phyloP scores from a whole-genome alignment of 805 yeast genomes.

The Zygotorulaspora danielsina region DNA sequence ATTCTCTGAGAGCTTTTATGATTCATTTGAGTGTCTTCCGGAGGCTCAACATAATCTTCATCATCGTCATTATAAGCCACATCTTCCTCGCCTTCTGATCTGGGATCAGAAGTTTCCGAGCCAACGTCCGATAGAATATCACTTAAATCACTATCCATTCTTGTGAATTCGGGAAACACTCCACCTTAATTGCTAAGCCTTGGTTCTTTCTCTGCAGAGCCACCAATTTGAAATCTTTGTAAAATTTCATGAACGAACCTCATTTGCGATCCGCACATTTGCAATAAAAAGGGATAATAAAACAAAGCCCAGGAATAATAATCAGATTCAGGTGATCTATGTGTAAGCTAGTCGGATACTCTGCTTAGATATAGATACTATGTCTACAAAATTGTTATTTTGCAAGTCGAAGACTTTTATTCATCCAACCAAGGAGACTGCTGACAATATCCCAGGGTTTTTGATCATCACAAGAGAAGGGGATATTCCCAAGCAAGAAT shows the following conservation, averaged over 20 bases:
- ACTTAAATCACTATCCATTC: constrained; percentile 21
- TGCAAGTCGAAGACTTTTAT: constrained; percentile 70
- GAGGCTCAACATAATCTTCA: constrained; percentile 17
- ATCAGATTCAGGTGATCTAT: no score
- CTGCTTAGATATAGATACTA: not conserved
- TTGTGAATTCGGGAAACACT: no score
- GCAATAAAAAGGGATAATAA: constrained; percentile 1
- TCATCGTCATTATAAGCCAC: constrained; percentile 17
- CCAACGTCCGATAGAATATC: constrained; percentile 17
- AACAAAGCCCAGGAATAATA: no score
- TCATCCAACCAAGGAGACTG: constrained; percentile 71
- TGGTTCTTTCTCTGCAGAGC: no score
- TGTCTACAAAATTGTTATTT: constrained; percentile 30
- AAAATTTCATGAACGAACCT: not conserved
- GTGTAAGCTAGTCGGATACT: not conserved
- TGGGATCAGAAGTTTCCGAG: constrained; percentile 16
- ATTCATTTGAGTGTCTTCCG: constrained; percentile 6
- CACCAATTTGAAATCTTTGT: not conserved
- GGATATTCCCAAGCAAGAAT: constrained; percentile 42
- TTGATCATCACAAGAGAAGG: constrained; percentile 57
- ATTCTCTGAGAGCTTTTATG: constrained; percentile 2
- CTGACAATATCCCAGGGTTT: constrained; percentile 78
- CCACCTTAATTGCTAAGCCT: not conserved
- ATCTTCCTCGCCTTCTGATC: constrained; percentile 13
- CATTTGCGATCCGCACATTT: not conserved